Evolutionary conservation across 1,284 basidiomycete species (phyloP).

Genomic region (Ceratobasidium theobromae): DNA sequence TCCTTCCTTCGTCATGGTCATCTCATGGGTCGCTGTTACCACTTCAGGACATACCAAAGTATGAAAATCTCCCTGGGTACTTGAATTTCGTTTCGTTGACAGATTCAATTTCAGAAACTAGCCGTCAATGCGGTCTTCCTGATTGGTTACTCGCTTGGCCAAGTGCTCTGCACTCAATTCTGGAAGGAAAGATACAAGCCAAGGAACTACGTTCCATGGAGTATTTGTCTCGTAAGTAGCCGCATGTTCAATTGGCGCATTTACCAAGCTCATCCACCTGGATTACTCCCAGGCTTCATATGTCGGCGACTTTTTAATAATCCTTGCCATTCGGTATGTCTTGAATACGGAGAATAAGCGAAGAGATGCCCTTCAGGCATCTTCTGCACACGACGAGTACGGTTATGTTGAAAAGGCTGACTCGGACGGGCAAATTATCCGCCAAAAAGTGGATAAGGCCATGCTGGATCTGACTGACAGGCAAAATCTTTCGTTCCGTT

Average conservation of each 20-base stretch:
- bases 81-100: not conserved
- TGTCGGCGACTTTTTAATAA: constrained; percentile 36
- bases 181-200: constrained; percentile 40
- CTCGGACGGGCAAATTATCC: constrained; percentile 35
- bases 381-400: constrained; percentile 38
- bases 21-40: constrained; percentile 42
- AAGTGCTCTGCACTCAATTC: constrained; percentile 42
- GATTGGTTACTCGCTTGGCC: constrained; percentile 41
- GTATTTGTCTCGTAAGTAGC: constrained; percentile 38
- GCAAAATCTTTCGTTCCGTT: constrained; percentile 40
- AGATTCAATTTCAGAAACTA: constrained; percentile 36
- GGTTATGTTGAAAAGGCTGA: constrained; percentile 39
- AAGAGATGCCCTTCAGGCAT: constrained; percentile 37
- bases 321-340: constrained; percentile 37
- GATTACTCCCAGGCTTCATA: constrained; percentile 33
- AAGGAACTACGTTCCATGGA: constrained; percentile 39
- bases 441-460: constrained; percentile 38
- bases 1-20: constrained; percentile 41
- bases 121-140: constrained; percentile 42
- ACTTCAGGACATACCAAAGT: constrained; percentile 45
- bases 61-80: not conserved
- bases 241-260: not conserved
- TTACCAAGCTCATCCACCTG: not conserved
- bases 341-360: constrained; percentile 40
- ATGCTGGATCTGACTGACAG: constrained; percentile 40